Conservation (phyloP, 2,329 filamentous ascomycete genomes). For the Helotiales sp. region DNA sequence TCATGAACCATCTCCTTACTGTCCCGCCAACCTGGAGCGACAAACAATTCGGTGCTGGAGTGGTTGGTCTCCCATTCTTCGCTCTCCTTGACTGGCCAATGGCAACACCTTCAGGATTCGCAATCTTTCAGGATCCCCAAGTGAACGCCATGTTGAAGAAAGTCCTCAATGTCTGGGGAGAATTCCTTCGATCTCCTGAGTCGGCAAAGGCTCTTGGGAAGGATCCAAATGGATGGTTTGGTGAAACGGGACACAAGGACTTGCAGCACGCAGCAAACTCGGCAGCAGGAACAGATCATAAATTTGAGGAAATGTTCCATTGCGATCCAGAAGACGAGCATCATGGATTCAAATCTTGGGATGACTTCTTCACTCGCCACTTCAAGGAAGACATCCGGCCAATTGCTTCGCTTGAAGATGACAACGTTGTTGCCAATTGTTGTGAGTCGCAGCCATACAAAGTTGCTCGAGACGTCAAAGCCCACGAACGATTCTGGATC, state of each 20-base stretch:
- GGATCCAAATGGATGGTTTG: background rate
- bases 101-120: background rate
- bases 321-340: constrained; percentile 62
- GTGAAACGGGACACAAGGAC: background rate
- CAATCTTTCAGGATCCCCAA: background rate
- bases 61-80: background rate
- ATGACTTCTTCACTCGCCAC: constrained; percentile 66
- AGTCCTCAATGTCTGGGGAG: background rate
- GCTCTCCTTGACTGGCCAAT: constrained; percentile 2
- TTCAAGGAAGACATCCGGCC: constrained; percentile 53
- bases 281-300: background rate
- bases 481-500: constrained; percentile 65
- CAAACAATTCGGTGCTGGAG: background rate
- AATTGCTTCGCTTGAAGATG: constrained; percentile 55
- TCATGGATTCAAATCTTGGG: constrained; percentile 52
- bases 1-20: background rate
- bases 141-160: background rate
- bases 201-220: background rate
- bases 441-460: constrained; percentile 65
- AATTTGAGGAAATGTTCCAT: constrained; percentile 59
- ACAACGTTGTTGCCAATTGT: constrained; percentile 56
- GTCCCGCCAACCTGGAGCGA: background rate
- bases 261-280: background rate
- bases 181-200: background rate
- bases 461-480: constrained; percentile 48